These are phyloP conservation scores for Beauveria asiatica DNA, from an alignment of 2,329 filamentous ascomycete genomes.

Conservation along the genomic window DNA sequence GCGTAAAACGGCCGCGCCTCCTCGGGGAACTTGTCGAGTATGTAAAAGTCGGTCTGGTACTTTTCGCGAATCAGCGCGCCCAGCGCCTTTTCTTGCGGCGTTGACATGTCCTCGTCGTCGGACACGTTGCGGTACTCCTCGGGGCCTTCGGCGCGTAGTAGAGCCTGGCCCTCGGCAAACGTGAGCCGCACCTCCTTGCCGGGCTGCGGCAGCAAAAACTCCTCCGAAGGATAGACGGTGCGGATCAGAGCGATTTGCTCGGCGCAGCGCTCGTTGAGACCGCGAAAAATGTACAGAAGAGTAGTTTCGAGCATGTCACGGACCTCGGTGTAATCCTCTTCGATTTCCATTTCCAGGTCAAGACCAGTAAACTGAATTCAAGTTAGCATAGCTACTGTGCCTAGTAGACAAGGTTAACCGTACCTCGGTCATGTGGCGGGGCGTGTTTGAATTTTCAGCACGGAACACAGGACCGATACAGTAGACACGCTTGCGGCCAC, in stretches of 20 bases:
- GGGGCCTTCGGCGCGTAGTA: conserved; percentile 66
- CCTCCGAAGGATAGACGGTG: conserved; percentile 65
- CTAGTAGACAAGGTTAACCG: conserved; percentile 7
- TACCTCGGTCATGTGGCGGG: conserved; percentile 73
- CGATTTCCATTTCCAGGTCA: conserved; percentile 85
- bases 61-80: conserved; percentile 80
- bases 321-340: conserved; percentile 70
- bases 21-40: conserved; percentile 93
- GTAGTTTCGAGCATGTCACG: conserved; percentile 63
- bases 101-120: conserved; percentile 73
- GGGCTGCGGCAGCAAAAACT: conserved; percentile 64
- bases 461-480: conserved; percentile 75
- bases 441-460: conserved; percentile 79
- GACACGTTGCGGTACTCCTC: conserved; percentile 57
- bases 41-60: conserved; percentile 92
- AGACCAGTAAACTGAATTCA: conserved; percentile 63
- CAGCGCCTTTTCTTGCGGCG: conserved; percentile 79
- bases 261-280: conserved; percentile 54
- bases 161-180: conserved; percentile 69
- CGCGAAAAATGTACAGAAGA: conserved; percentile 70
- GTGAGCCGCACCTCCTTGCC: conserved; percentile 70
- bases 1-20: conserved; percentile 86
- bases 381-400: not conserved
- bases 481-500: conserved; percentile 68
- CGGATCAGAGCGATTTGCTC: conserved; percentile 67